Base-by-base conservation (phyloP, 139 green algal species). In the Coccomyxa sp. region DNA sequence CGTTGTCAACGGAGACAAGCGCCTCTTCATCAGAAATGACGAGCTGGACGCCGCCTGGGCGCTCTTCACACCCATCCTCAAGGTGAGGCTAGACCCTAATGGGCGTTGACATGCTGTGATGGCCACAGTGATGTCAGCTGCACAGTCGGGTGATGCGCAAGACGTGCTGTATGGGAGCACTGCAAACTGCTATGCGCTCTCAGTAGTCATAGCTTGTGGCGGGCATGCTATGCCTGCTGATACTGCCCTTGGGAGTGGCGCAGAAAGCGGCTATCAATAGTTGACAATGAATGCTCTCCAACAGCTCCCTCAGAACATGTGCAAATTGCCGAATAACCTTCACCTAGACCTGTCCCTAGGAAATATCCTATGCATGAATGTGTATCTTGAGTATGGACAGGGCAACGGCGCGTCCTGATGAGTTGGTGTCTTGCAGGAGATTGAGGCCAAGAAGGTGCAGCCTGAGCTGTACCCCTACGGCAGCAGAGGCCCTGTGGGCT, bases 391-490 rank as follows among this genome's bases (percentile, higher is more conserved):
- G n/a, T n/a, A n/a, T n/a, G n/a, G n/a, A n/a, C n/a, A n/a, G n/a
- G n/a, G n/a, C n/a, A n/a, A n/a, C n/a, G n/a, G n/a, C n/a, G n/a
- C n/a, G n/a, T n/a, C n/a, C n/a, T n/a, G n/a, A n/a, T n/a, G n/a
- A n/a, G n/a, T 33, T 89, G 70, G 75, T 79, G 44, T 78, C 69
- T 1, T 38, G 76, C 77, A 94, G 75, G 85, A 90, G 71, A 90
- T 94, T 55, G 91, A 95, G 79, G 55, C 86, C 22, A 50, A 83
- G 69, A 37, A 87, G 80, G 81, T 98, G 22, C 68, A 83, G 33
- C 96, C 96, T 4, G 96, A 99, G 89, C 84, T 97, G 79, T 99
- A 99, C 87, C 97, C 96, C 0, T 99, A 99, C 79, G 96, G 96
- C 83, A 95, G 87, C 81, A 81, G 96, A 24, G 97, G 97, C 6